Evolutionary conservation across 352 stramenopile species (phyloP).

Genomic region (Hyaloperonospora arabidopsidis): DNA sequence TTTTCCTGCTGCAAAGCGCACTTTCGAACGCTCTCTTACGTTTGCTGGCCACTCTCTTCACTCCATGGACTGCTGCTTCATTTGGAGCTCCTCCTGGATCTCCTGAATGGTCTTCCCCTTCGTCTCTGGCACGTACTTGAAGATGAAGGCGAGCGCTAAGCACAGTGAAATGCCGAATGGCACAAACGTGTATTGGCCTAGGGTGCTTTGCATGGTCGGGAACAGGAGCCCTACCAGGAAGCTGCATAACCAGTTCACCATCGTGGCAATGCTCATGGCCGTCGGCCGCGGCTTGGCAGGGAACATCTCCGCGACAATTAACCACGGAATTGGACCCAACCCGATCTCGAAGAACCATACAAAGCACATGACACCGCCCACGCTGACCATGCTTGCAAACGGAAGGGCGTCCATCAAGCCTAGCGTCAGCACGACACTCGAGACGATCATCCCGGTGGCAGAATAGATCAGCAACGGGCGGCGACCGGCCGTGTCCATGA

Average conservation of each 20-base stretch:
- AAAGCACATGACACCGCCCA: conserved; percentile 68
- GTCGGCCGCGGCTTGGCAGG: conserved; percentile 87
- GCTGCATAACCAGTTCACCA: conserved; percentile 94
- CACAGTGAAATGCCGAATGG: conserved; percentile 83
- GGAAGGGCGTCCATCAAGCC: conserved; percentile 57
- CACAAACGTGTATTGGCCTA: conserved; percentile 86
- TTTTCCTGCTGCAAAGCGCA: no score
- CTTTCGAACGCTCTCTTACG: no score
- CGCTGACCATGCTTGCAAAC: conserved; percentile 48
- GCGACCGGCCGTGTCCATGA: conserved; percentile 69
- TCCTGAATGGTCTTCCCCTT: conserved; percentile 78
- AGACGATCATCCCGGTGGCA: conserved; percentile 57
- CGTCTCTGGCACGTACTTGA: conserved; percentile 87
- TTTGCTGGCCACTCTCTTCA: not conserved
- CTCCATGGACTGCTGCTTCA: conserved; percentile 21
- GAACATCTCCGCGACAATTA: conserved; percentile 97
- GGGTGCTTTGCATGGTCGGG: conserved; percentile 78
- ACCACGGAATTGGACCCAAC: conserved; percentile 90
- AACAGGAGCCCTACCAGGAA: conserved; percentile 93
- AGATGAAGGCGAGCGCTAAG: conserved; percentile 65
- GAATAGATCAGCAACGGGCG: conserved; percentile 68
- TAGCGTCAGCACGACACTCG: conserved; percentile 54
- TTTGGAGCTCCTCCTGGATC: conserved; percentile 51
- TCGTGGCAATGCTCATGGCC: conserved; percentile 86
- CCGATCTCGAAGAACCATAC: conserved; percentile 72